phyloP scores from a whole-genome alignment of 495 filamentous ascomycete species.

The Rhizodiscina lignyota region DNA sequence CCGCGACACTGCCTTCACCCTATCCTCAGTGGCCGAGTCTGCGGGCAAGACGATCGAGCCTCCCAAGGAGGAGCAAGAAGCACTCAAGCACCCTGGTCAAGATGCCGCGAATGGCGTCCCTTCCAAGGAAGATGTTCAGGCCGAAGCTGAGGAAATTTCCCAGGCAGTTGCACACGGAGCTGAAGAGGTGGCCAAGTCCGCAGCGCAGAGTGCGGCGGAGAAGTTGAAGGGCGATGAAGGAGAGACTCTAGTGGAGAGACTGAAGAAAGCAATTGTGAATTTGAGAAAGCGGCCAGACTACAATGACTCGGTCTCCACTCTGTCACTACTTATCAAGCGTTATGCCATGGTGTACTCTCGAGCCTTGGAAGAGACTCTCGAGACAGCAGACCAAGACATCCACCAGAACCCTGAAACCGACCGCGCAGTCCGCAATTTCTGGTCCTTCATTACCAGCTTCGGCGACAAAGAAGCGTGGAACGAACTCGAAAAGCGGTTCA shows the following conservation, averaged over 20 bases:
- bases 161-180: constrained; percentile 46
- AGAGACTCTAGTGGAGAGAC: constrained; percentile 52
- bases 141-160: constrained; percentile 45
- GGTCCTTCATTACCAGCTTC: constrained; percentile 60
- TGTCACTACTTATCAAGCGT: constrained; percentile 57
- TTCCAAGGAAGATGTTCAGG: constrained; percentile 40
- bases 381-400: constrained; percentile 48
- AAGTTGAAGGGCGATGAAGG: constrained; percentile 54
- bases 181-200: constrained; percentile 45
- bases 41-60: constrained; percentile 57
- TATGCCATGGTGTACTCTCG: constrained; percentile 66
- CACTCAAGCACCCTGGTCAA: constrained; percentile 37
- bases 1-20: constrained; percentile 62
- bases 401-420: constrained; percentile 59
- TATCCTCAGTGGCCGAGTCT: constrained; percentile 55
- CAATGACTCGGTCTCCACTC: constrained; percentile 63
- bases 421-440: constrained; percentile 58
- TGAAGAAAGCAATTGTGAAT: constrained; percentile 61
- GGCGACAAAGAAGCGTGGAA: constrained; percentile 64
- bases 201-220: constrained; percentile 46
- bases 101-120: constrained; percentile 32
- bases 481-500: constrained; percentile 44
- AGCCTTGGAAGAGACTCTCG: constrained; percentile 44
- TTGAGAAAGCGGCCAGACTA: constrained; percentile 67
- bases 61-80: constrained; percentile 38